Conservation (phyloP, 2,329 filamentous ascomycete species). For the Xylariaceae sp. region DNA sequence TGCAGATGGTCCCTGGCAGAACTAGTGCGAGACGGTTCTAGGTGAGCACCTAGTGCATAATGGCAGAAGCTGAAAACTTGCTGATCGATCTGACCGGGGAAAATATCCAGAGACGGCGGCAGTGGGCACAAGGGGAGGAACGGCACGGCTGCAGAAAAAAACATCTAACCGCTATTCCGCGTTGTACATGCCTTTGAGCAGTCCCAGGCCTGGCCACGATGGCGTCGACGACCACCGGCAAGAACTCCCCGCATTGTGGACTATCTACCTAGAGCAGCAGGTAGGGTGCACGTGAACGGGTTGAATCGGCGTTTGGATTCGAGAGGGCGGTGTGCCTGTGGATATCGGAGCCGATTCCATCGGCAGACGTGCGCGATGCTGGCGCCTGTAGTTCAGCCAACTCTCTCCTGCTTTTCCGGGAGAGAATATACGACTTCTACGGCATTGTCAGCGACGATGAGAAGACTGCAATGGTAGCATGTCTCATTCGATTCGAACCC, state of each 20-base stretch:
- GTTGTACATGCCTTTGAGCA: conserved; percentile 25
- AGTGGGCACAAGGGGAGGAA: not conserved
- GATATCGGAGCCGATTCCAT: not conserved
- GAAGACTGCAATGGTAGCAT: not conserved
- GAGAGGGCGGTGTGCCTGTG: conserved; percentile 10
- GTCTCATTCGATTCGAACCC: not conserved
- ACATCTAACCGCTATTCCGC: not conserved
- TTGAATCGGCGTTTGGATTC: not conserved
- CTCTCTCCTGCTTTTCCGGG: not conserved
- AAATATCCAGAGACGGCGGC: not conserved
- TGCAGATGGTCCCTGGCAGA: not conserved
- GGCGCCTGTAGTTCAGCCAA: not conserved
- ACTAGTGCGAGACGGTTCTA: not conserved
- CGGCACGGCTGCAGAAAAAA: conserved; percentile 5
- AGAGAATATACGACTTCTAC: not conserved
- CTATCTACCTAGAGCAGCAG: not conserved
- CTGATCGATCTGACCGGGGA: not conserved
- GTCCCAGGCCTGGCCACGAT: conserved; percentile 24
- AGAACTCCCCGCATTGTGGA: conserved; percentile 25
- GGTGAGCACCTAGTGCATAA: not conserved
- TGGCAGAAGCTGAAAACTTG: not conserved
- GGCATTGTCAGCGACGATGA: not conserved
- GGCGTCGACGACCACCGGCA: conserved; percentile 22
- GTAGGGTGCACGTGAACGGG: not conserved
- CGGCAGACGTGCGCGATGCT: conserved; percentile 12